Evolutionary conservation across 495 filamentous ascomycete genomes (phyloP), one percentile per base, ranked within the genome.

Genomic region (Aspergillus affinis): DNA sequence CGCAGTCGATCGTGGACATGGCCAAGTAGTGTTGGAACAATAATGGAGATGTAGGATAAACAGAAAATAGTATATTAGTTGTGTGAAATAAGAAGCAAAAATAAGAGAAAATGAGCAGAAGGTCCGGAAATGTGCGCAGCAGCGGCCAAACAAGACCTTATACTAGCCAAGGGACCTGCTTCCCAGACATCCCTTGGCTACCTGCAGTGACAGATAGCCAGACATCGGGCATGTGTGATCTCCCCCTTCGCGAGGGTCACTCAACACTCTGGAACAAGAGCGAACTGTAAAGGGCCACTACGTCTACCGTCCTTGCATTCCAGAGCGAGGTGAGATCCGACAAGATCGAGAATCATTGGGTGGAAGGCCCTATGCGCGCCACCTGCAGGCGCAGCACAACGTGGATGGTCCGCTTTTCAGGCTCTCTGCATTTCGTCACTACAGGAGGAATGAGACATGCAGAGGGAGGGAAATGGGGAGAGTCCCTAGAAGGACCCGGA

Each of bases 231-330:
- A 66, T 63, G 60, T 58, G 54, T 64, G 60, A 57, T 27, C 30
- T 30, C 54, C 62, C 68, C 68, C 65, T 70, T 68, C 60, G 59
- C 49, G 61, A 64, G 59, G 63, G 60, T 59, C 58, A 59, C 49
- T 55, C 55, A 51, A 60, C 60, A 61, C 59, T 59, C 61, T 66
- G 61, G 65, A 64, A 68, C 65, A 66, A 66, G 57, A 57, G 46
- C 5, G 49, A 61, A 55, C 53, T 55, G 48, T 59, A 55, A 60
- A 65, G 65, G 61, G 62, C 59, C 57, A 60, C 61, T 67, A 54
- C 59, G 21, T 55, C 48, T 52, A 61, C 57, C 19, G 49, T 69
- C 70, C 70, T 73, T 73, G 70, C 70, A 73, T 73, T 65, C 65
- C 63, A 60, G 61, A 68, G 55, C 58, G 58, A 65, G 61, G 63